A percentile compares a stretch with the other conserved stretches of the same genome.
Evolutionary conservation across 257 asterid genomes (phyloP).

Genomic region (Solanum virginianum): DNA sequence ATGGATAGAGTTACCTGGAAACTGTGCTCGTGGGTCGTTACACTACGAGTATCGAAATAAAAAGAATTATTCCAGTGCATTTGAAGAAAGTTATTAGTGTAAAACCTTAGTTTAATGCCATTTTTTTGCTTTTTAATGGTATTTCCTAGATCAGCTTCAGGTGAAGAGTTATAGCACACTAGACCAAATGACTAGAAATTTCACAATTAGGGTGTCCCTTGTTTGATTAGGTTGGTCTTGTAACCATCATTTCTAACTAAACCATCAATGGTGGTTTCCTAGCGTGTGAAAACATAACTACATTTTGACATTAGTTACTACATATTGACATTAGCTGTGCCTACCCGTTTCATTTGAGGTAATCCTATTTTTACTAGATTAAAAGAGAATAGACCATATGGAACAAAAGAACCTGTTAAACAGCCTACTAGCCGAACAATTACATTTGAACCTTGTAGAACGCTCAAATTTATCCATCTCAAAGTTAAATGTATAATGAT

Average conservation of each 20-base stretch:
- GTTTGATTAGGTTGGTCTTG: neutral
- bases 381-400: neutral
- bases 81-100: neutral
- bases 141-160: neutral
- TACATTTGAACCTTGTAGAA: neutral
- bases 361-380: no score
- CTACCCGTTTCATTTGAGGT: neutral
- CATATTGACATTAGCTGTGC: neutral
- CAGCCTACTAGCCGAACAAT: neutral
- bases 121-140: neutral
- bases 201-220: neutral
- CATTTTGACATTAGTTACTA: neutral
- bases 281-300: neutral
- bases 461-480: neutral
- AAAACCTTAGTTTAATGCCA: neutral
- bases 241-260: neutral
- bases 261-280: neutral
- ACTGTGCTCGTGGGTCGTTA: neutral
- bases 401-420: constrained; percentile 6
- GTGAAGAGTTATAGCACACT: neutral
- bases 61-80: neutral
- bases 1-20: neutral
- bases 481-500: neutral
- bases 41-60: neutral
- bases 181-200: neutral